These are phyloP conservation scores for Kandelia obovata DNA, from an alignment of 345 rosid genomes.

Conservation along the genomic window DNA sequence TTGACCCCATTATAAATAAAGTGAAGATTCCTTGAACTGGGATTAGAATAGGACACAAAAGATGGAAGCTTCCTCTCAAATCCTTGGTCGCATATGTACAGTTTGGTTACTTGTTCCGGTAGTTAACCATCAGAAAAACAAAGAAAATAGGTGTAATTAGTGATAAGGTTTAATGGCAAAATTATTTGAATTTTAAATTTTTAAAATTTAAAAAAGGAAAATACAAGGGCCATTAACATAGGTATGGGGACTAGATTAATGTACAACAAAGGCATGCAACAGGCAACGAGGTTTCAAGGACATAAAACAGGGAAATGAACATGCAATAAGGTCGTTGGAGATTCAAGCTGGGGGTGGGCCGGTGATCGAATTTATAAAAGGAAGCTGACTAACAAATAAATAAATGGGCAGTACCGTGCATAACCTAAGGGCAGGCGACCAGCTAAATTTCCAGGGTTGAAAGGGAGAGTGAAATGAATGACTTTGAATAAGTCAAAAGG, in stretches of 20 bases:
- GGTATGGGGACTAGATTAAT: neutral
- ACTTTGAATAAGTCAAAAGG: constrained; percentile 34
- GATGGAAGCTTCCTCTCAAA: neutral
- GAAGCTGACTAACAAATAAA: neutral
- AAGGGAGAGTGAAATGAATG: neutral
- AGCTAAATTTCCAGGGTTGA: constrained; percentile 6
- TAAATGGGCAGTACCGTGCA: neutral
- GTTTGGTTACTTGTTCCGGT: neutral
- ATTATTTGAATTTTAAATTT: too few relatives aligned
- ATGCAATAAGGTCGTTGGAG: constrained; percentile 16
- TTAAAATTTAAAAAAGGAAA: too few relatives aligned
- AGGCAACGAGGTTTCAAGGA: neutral
- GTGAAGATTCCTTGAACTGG: constrained; percentile 24
- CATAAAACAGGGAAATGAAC: neutral
- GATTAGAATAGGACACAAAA: constrained; percentile 14
- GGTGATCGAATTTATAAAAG: constrained; percentile 5
- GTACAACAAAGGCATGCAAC: neutral
- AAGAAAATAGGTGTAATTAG: neutral
- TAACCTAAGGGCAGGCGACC: constrained; percentile 17
- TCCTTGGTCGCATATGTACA: neutral
- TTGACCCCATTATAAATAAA: constrained; percentile 15
- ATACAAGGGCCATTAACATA: neutral
- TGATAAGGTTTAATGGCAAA: too few relatives aligned
- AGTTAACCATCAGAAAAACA: neutral
- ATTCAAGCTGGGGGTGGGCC: constrained; percentile 14